Conservation (phyloP, 495 filamentous ascomycete genomes). For the Viridothelium virens region DNA sequence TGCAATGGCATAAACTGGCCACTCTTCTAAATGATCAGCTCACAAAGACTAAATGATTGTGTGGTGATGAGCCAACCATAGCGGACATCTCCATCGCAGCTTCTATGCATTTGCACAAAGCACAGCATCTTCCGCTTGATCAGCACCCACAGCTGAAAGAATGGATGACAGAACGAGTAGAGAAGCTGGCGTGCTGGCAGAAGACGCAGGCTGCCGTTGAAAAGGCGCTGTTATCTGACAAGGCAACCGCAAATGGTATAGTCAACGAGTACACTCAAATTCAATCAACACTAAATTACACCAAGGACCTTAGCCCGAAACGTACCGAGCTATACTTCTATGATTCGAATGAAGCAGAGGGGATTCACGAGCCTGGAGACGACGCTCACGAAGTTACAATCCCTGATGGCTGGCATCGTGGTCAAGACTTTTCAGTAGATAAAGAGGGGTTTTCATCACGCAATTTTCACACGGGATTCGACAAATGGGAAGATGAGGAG, state of each 20-base stretch:
- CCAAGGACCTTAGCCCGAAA: slow-evolving; percentile 24
- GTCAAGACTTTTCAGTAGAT: slow-evolving; percentile 25
- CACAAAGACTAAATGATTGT: slow-evolving; percentile 30
- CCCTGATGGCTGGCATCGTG: slow-evolving; percentile 28
- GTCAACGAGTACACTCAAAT: slow-evolving; percentile 10
- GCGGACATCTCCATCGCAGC: slow-evolving; percentile 35
- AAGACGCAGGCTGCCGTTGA: slow-evolving; percentile 35
- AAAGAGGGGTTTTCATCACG: slow-evolving; percentile 32
- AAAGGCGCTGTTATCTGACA: slow-evolving; percentile 25
- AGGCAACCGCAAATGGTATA: slow-evolving; percentile 16
- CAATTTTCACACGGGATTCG: slow-evolving; percentile 24
- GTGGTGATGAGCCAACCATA: slow-evolving; percentile 32
- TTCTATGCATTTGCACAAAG: slow-evolving; percentile 31
- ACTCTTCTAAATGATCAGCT: slow-evolving; percentile 31
- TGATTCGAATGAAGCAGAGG: slow-evolving; percentile 25
- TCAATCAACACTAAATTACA: slow-evolving; percentile 32
- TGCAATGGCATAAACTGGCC: slow-evolving; percentile 27
- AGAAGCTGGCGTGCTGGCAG: slow-evolving; percentile 32
- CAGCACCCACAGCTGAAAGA: slow-evolving; percentile 31
- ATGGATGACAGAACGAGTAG: slow-evolving; percentile 30
- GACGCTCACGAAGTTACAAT: slow-evolving; percentile 27
- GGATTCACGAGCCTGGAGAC: slow-evolving; percentile 32
- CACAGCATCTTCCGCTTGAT: slow-evolving; percentile 28
- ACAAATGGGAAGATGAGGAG: slow-evolving; percentile 30
- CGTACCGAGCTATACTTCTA: slow-evolving; percentile 35